Evolutionary conservation across 1,139 yeast species (phyloP), one percentile per base, ranked within the genome.

Genomic region (Arxiozyma heterogenica): DNA sequence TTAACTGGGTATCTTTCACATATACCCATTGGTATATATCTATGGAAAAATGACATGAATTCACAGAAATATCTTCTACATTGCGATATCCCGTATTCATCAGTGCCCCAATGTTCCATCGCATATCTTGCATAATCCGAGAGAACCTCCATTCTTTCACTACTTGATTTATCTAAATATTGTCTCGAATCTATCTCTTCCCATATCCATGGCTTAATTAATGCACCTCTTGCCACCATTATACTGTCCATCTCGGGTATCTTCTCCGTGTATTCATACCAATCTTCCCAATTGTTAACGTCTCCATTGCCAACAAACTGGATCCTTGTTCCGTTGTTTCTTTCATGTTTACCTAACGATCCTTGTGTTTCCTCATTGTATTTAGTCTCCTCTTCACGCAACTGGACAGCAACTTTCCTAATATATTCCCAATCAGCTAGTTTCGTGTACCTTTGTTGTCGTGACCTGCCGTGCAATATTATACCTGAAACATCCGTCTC

Each of bases 141-240:
- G 62, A 91, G 71, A 53, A 85, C 81, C 39, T 84, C 95, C 56
- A 93, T 77, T 70, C 99, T 81, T 71, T 93, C 97, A 43, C 83
- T 75, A n/a, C 96, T 84, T 2, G 89, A 76, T 71, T 93, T 94
- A 71, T 93, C 99, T 59, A 93, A 72, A 67, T 90, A 85, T 70
- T 93, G 98, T 64, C 83, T 82, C 9, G 94, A 77, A 55, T 91
- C 94, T 53, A 94, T 82, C 72, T 93, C 99, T 73, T 94, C 98
- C 64, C 93, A 93, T 51, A 93, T 88, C 99, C 99, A 93, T 49
- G 99, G 99, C 71, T 94, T 93, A 69, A 94, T 91, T 61, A 93
- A 79, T 0, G 98, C 98, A 53, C 98, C 98, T 64, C 99, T 80
- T 1, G 98, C 98, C 54, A 94, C 91, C 98, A 94, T 93, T 23